These are phyloP conservation scores for Isabelozyma heimii DNA, from an alignment of 805 yeast species.

Conservation along the genomic window DNA sequence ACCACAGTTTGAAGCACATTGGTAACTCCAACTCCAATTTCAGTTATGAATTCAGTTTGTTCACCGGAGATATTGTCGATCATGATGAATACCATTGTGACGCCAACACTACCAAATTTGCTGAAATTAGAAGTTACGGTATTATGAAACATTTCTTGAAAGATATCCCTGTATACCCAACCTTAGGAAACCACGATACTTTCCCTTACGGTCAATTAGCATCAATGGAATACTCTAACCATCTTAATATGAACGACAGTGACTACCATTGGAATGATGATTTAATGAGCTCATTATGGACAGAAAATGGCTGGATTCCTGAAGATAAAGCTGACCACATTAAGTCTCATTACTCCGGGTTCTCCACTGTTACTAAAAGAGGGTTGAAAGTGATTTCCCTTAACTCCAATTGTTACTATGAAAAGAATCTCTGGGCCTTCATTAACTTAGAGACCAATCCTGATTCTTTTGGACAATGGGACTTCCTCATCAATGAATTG, in stretches of 20 bases:
- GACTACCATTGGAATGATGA: conserved; percentile 40
- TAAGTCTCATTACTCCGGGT: conserved; percentile 59
- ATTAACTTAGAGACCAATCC: conserved; percentile 54
- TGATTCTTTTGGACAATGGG: conserved; percentile 62
- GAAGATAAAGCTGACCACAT: conserved; percentile 18
- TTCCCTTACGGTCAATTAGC: conserved; percentile 73
- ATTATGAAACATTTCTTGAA: conserved; percentile 53
- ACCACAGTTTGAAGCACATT: conserved; percentile 51
- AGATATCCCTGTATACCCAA: conserved; percentile 57
- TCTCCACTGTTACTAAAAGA: conserved; percentile 49
- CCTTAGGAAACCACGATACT: conserved; percentile 70
- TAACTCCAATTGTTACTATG: conserved; percentile 68
- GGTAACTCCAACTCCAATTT: conserved; percentile 27
- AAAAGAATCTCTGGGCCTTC: conserved; percentile 50
- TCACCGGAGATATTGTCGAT: conserved; percentile 75
- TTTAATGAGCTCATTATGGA: conserved; percentile 34
- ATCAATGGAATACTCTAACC: conserved; percentile 28
- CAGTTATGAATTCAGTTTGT: conserved; percentile 57
- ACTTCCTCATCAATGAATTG: conserved; percentile 60
- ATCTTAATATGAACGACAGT: not conserved
- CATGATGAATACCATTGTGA: conserved; percentile 55
- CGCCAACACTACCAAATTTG: conserved; percentile 63
- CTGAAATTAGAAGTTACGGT: conserved; percentile 68
- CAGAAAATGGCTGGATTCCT: conserved; percentile 36
- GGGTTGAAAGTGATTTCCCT: conserved; percentile 62